Evolutionary conservation across 257 asterid species (phyloP).

Genomic region (Coffea canephora): DNA sequence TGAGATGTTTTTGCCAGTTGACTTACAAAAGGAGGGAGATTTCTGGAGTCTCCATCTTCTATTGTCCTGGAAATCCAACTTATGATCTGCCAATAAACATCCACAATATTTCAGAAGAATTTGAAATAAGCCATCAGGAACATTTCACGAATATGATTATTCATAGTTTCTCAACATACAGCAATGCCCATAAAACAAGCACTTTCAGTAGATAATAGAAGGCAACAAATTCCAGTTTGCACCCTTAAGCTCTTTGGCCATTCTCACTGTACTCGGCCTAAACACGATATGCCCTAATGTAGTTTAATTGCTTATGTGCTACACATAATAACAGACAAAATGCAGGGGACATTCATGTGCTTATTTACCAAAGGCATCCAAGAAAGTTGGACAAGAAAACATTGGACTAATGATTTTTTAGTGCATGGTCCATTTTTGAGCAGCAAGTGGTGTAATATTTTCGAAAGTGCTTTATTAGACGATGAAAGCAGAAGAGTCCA

Average conservation of each 20-base stretch:
- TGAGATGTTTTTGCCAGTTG: conserved; percentile 8
- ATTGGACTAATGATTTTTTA: background rate
- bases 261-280: too few relatives aligned
- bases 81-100: conserved; percentile 56
- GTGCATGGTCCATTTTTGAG: background rate
- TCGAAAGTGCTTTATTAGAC: background rate
- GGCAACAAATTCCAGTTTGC: background rate
- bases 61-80: conserved; percentile 79
- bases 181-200: background rate
- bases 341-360: background rate
- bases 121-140: conserved; percentile 1
- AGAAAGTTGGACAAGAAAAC: background rate
- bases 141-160: background rate
- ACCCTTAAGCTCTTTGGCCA: background rate
- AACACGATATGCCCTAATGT: background rate
- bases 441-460: background rate
- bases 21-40: conserved; percentile 90
- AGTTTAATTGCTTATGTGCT: background rate
- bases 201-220: background rate
- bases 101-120: conserved; percentile 1
- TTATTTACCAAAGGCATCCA: background rate
- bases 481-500: background rate
- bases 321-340: background rate
- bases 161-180: background rate
- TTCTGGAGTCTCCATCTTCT: conserved; percentile 86